Evolutionary conservation across 495 filamentous ascomycete species (phyloP), one percentile per base, ranked within the genome.

Genomic region (Neurospora sp.): DNA sequence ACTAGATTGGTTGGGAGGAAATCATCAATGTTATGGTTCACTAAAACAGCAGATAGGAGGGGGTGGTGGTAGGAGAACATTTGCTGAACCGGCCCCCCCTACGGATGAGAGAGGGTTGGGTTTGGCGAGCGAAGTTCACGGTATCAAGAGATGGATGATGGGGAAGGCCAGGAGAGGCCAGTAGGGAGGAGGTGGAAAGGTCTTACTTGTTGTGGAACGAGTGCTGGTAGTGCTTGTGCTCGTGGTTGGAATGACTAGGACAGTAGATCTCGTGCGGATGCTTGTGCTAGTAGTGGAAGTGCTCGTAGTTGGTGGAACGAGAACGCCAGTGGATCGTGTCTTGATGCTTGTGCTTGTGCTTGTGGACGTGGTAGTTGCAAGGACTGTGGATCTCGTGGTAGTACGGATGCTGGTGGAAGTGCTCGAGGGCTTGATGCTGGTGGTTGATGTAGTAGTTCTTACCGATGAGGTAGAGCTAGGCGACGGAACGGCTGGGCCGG

Each of bases 401-500:
- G 20, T 53, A 22, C 46, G 46, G 20, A 27, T 73, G 4, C 37
- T 48, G 18, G 70, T 46, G 1, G 73, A 68, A n/a, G 53, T 72
- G 42, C 70, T 53, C 46, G 53, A 61, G 71, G 40, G 68, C 72
- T 39, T 65, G 70, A 5, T 74, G 71, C 53, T 61, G 37, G 61
- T 65, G 27, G 37, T 53, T 10, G 31, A 71, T 9, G 75, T 20
- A 3, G 65, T 53, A n/a, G 71, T 70, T 11, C 68, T 59, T 27
- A 68, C 69, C 53, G 53, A 31, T 6, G 53, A 61, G 53, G 53
- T 61, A 61, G 53, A 61, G 53, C 53, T 61, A 3, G 35, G 53
- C 22, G 53, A 61, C 38, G 22, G 65, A 39, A 35, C 69, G 20
- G 38, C 69, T 5, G 80, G 78, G 0, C 77, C 77, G 12, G 71